Base-by-base conservation (phyloP, 345 rosid genomes). In the Aegle marmelos region DNA sequence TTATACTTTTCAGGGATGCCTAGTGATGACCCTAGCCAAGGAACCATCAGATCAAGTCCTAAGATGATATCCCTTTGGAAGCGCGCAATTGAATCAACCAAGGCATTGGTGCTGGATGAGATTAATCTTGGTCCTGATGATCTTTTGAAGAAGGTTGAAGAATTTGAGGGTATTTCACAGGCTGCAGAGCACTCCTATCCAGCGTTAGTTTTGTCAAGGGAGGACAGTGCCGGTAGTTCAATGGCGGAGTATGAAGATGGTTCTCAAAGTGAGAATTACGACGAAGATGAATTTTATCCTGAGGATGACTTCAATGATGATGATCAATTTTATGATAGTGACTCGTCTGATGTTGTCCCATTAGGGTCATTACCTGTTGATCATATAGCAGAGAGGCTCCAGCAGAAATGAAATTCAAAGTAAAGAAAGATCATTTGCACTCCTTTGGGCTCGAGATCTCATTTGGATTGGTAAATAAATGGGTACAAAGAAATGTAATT, bases 1-100 rank as follows among this genome's bases (percentile, higher is more conserved):
- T 57, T 68, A 27, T 72, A 48, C 68, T 64, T 77, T 79, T 28
- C 85, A 88, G 88, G 84, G 33, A 54, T 65, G 58, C 74, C 53
- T 17, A 7, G 33, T 63, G 83, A 70, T 61, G 82, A 65, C n/a
- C 78, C 76, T 59, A 82, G 79, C 57, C 62, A 69, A 45, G 80
- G 75, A 68, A 70, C 65, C 39, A 84, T 82, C 76, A 83, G 81
- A 64, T 92, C 93, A 64, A 91, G 93, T 86, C 94, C 94, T 57
- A 89, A 92, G 87, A 93, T 92, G 98, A 84, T 86, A 78, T 88
- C 89, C 31, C 84, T 89, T 14, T 93, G 98, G 98, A 80, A 88
- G 76, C 86, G 82, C 30, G 97, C 97, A 1, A 72, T 91, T 14
- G 94, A 90, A 62, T 87, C 91, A 27, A 90, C 84, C 73, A 93